Percentiles rank a stretch among this genome's conserved stretches.
Evolutionary conservation across 768 basidiomycete genomes (phyloP).

Genomic region (Ephemerocybe angulata): DNA sequence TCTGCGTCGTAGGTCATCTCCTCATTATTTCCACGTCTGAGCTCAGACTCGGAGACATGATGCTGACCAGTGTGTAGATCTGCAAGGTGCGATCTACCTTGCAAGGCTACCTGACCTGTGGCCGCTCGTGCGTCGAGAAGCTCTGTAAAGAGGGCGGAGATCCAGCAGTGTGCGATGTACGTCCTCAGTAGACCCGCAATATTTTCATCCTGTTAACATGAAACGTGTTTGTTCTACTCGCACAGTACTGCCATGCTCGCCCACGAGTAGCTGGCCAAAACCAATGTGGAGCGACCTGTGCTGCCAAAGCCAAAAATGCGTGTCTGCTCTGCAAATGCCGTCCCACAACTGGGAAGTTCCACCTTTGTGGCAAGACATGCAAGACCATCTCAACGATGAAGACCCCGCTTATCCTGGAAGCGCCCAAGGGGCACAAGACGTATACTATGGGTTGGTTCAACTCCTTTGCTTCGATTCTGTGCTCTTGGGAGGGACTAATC

Average conservation of each 20-base stretch:
- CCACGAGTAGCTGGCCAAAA: constrained; percentile 18
- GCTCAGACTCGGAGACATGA: neutral
- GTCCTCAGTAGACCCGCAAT: constrained; percentile 1
- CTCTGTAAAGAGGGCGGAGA: constrained; percentile 18
- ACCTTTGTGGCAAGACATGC: constrained; percentile 25
- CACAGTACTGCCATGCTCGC: constrained; percentile 28
- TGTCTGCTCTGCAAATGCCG: constrained; percentile 26
- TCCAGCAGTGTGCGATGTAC: constrained; percentile 22
- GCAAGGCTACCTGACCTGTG: constrained; percentile 22
- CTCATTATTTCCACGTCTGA: neutral
- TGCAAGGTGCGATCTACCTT: constrained; percentile 8
- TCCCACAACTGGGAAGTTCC: constrained; percentile 21
- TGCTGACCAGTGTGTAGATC: neutral
- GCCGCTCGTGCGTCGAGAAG: constrained; percentile 21
- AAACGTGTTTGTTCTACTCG: neutral
- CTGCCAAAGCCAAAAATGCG: constrained; percentile 20
- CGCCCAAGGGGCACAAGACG: constrained; percentile 20
- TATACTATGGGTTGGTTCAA: constrained; percentile 18
- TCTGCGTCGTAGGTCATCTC: neutral
- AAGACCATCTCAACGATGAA: constrained; percentile 19
- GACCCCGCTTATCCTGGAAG: constrained; percentile 24
- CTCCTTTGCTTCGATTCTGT: neutral
- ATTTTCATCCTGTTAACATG: neutral
- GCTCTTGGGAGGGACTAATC: neutral
- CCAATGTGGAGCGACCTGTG: constrained; percentile 23